Conservation (phyloP, 2,329 filamentous ascomycete species). For the Bipolaris bicolor region DNA sequence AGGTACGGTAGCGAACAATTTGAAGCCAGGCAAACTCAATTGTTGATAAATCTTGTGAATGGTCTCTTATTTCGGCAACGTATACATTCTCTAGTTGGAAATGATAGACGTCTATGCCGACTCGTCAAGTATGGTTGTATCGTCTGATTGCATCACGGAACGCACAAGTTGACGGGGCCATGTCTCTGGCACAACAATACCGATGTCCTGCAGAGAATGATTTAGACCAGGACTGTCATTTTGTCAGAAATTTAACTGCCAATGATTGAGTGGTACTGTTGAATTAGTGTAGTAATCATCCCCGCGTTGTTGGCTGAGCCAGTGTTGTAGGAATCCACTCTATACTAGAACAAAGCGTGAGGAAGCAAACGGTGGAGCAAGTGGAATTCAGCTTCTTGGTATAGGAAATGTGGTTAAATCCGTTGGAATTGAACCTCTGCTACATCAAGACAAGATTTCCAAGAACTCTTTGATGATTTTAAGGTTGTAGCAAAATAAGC, state of each 20-base stretch:
- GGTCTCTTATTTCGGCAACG: not conserved
- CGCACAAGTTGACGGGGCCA: not conserved
- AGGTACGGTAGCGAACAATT: too few species aligned
- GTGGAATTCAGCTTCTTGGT: not conserved
- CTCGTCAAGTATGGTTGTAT: not conserved
- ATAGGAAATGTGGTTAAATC: not conserved
- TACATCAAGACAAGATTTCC: not conserved
- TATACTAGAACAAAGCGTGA: not conserved
- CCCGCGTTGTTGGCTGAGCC: too few species aligned
- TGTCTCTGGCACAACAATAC: too few species aligned
- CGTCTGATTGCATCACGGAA: not conserved
- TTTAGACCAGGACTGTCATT: too few species aligned
- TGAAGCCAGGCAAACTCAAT: too few species aligned
- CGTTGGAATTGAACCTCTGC: not conserved
- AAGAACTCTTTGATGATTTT: not conserved
- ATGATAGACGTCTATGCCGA: not conserved
- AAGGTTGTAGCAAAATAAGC: not conserved
- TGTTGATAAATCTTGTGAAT: too few species aligned
- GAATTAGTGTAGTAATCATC: too few species aligned
- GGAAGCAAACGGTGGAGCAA: not conserved
- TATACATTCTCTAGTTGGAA: not conserved
- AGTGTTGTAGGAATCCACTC: not conserved
- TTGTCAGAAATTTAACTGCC: too few species aligned
- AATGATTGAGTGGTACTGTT: too few species aligned
- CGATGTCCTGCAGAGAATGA: too few species aligned